Base-by-base conservation (phyloP, 371 early-diverging fungal genomes). In the Batkoa obscura region DNA sequence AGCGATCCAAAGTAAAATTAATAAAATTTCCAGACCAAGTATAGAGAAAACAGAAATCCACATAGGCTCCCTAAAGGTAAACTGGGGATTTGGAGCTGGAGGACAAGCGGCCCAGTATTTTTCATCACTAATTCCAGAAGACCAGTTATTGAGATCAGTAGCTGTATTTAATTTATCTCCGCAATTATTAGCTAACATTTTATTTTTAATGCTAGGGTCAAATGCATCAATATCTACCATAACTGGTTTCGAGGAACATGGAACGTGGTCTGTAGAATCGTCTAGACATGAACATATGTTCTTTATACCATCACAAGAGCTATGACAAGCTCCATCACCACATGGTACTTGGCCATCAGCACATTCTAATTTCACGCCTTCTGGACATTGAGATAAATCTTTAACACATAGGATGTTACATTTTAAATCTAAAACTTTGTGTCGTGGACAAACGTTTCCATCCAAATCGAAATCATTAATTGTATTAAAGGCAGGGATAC, bases 11-110 rank as follows among this genome's bases (percentile, higher is more conserved):
- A 66, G 30, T 30, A 59, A 56, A 34, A 75, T 61, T 1, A 74
- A 43, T 15, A 60, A 56, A 67, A 34, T 31, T 41, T 57, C 47
- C 30, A 64, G 64, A 13, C 60, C 67, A 0, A 69, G 43, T 17
- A 73, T 56, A 1, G 68, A 47, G 68, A 74, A 77, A 4, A 78
- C 73, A 1, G 73, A 64, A 38, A 79, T 58, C 72, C 76, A 82
- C 70, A 76, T 76, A 31, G 70, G 74, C 45, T 80, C 80, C 9
- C 54, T 66, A 43, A 60, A 80, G 6, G 75, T 73, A 56, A 82
- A 71, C 9, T 30, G 36, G 2, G 74, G 70, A 8, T 65, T 66
- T 36, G 64, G 66, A 1, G 69, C 53, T 9, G 62, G 55, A 23
- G 80, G 80, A 57, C 79, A 80, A 4, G 13, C 43, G 1, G 55